Evolutionary conservation across 164 flowering plant genomes (phyloP).

Genomic region (Chimonanthus praecox): DNA sequence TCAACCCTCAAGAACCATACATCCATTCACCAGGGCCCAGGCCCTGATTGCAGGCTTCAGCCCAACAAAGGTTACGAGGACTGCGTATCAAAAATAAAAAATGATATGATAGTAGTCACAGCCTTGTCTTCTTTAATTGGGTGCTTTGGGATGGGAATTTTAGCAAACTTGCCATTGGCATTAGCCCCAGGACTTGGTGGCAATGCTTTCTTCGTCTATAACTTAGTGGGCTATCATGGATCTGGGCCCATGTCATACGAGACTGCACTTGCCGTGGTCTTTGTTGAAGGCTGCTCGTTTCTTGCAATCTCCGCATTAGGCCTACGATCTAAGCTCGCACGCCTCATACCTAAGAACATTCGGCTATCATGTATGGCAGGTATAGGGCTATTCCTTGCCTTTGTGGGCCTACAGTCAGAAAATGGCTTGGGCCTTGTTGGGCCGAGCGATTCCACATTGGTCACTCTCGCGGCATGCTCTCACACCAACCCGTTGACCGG

Average conservation of each 20-base stretch:
- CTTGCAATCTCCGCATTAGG: conserved; percentile 50
- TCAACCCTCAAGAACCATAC: conserved; percentile 45
- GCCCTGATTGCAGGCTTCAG: conserved; percentile 12
- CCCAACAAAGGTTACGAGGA: conserved; percentile 51
- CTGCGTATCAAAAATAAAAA: conserved; percentile 52
- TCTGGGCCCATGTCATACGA: conserved; percentile 69
- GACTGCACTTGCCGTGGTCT: conserved; percentile 56
- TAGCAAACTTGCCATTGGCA: conserved; percentile 72
- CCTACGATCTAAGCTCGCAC: conserved; percentile 63
- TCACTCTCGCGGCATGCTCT: conserved; percentile 55
- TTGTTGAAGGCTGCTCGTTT: conserved; percentile 59
- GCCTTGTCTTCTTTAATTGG: conserved; percentile 61
- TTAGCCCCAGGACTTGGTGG: conserved; percentile 90
- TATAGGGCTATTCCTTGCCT: conserved; percentile 76
- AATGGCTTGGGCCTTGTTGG: conserved; percentile 80
- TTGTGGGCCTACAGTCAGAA: conserved; percentile 64
- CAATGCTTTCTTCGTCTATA: conserved; percentile 77
- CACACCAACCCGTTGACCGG: conserved; percentile 45
- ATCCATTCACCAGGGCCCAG: conserved; percentile 11
- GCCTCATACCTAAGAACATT: conserved; percentile 53
- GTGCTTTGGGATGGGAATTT: conserved; percentile 65
- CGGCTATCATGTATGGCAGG: conserved; percentile 69
- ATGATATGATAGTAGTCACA: conserved; percentile 76
- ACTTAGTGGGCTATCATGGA: conserved; percentile 79
- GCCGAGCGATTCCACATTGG: conserved; percentile 55